Conservation (phyloP, 2,329 filamentous ascomycete species). For the Chrysoporthe puriensis region DNA sequence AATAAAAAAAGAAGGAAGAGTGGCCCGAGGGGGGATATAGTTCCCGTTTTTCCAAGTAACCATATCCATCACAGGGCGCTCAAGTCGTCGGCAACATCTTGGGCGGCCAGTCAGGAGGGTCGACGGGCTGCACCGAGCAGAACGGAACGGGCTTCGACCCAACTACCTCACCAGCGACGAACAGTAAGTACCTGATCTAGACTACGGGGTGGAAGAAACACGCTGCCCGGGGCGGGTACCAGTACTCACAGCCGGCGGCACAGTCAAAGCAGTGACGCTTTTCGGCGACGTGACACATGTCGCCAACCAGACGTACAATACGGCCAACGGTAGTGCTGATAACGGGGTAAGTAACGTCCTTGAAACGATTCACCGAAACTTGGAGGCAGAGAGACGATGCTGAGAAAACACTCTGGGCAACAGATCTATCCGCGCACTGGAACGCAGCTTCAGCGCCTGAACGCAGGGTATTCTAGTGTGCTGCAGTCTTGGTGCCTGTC, state of each 20-base stretch:
- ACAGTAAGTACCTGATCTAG: conserved; percentile 1
- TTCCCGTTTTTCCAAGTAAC: background rate
- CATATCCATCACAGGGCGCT: conserved; percentile 13
- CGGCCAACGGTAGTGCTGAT: conserved; percentile 16
- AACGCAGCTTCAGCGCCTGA: conserved; percentile 36
- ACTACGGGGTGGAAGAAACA: background rate
- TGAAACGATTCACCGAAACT: background rate
- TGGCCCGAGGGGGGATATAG: no score
- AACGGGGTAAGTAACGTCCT: conserved; percentile 19
- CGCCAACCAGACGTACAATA: conserved; percentile 27
- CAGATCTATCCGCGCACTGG: conserved; percentile 38
- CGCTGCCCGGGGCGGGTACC: background rate
- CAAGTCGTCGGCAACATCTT: conserved; percentile 27
- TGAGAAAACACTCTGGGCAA: background rate
- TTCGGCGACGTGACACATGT: conserved; percentile 26
- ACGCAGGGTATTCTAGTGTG: conserved; percentile 32
- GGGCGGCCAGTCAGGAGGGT: conserved; percentile 24
- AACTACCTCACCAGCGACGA: conserved; percentile 7
- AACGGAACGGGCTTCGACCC: conserved; percentile 15
- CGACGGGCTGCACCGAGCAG: conserved; percentile 22
- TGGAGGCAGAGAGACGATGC: background rate
- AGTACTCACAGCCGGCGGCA: no score
- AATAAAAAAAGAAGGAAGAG: no score
- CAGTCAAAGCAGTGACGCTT: conserved; percentile 19
- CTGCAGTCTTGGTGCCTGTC: conserved; percentile 42